A percentile compares a stretch with the other conserved stretches of the same genome.
Conservation (phyloP, 768 basidiomycete genomes). For the Ephemerocybe angulata region DNA sequence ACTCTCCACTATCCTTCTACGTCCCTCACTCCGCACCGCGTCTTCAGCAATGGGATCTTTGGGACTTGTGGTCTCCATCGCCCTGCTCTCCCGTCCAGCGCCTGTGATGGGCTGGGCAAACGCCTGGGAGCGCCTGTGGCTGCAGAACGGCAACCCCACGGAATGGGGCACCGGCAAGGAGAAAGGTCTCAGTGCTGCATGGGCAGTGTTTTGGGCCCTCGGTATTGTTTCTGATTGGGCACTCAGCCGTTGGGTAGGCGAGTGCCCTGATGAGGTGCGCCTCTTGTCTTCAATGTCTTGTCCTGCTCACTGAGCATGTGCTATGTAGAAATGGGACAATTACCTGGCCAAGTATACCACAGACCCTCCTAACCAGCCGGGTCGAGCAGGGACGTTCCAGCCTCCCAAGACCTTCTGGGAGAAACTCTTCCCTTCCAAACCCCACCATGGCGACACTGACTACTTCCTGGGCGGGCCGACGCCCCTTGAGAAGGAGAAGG, state of each 20-base stretch:
- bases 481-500: slow-evolving; percentile 16
- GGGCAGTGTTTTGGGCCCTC: slow-evolving; percentile 44
- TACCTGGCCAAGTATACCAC: slow-evolving; percentile 59
- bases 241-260: slow-evolving; percentile 52
- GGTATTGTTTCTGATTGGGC: slow-evolving; percentile 55
- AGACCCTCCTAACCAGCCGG: slow-evolving; percentile 48
- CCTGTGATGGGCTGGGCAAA: slow-evolving; percentile 50
- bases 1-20: slow-evolving; percentile 38
- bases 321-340: slow-evolving; percentile 59
- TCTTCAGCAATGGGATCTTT: slow-evolving; percentile 55
- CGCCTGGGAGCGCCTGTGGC: slow-evolving; percentile 60
- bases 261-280: slow-evolving; percentile 65
- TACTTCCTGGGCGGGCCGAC: slow-evolving; percentile 4
- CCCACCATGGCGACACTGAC: slow-evolving; percentile 4
- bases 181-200: slow-evolving; percentile 56
- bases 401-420: slow-evolving; percentile 56
- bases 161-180: slow-evolving; percentile 54
- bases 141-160: slow-evolving; percentile 26
- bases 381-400: slow-evolving; percentile 55
- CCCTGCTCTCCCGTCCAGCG: slow-evolving; percentile 48
- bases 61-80: slow-evolving; percentile 49
- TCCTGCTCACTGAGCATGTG: slow-evolving; percentile 2
- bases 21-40: slow-evolving; percentile 46
- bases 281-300: neutral
- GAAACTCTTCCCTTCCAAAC: slow-evolving; percentile 32